phyloP scores from a whole-genome alignment of 257 asterid genomes.

The Solanum piurae region DNA sequence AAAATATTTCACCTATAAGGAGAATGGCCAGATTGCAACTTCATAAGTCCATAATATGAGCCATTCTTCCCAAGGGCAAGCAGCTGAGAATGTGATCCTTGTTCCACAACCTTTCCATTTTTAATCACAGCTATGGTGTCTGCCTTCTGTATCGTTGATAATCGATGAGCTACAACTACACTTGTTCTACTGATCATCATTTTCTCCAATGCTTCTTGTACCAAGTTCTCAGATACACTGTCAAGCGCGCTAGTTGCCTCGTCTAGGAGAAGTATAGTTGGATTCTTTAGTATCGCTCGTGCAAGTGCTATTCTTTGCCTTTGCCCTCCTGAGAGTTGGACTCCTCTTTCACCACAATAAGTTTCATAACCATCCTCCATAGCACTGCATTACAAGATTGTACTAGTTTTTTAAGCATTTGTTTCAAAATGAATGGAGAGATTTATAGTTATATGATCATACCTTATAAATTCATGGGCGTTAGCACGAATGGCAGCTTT shows the following conservation, averaged over 20 bases:
- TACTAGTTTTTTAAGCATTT: neutral
- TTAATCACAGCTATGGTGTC: slow-evolving; percentile 48
- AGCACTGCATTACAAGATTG: slow-evolving; percentile 22
- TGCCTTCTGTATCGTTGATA: slow-evolving; percentile 57
- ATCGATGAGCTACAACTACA: slow-evolving; percentile 56
- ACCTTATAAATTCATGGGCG: slow-evolving; percentile 79
- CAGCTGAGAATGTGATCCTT: slow-evolving; percentile 53
- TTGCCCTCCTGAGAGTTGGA: slow-evolving; percentile 72
- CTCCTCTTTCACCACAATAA: slow-evolving; percentile 70
- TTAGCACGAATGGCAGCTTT: slow-evolving; percentile 54
- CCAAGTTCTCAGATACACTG: slow-evolving; percentile 44
- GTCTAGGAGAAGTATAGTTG: slow-evolving; percentile 59
- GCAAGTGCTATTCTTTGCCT: slow-evolving; percentile 65
- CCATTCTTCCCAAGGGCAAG: slow-evolving; percentile 32
- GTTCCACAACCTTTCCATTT: slow-evolving; percentile 59
- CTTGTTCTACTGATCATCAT: slow-evolving; percentile 55
- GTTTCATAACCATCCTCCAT: slow-evolving; percentile 53
- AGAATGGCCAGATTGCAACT: slow-evolving; percentile 26
- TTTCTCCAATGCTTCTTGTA: slow-evolving; percentile 57
- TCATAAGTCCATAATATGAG: slow-evolving; percentile 43
- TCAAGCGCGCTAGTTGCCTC: slow-evolving; percentile 76
- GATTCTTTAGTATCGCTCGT: slow-evolving; percentile 63
- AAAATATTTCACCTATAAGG: neutral
- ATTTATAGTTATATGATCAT: neutral
- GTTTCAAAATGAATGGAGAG: neutral